A percentile compares a stretch with the other conserved stretches of the same genome.
Conservation (phyloP, 805 yeast genomes). For the Barnettozyma siamensis region DNA sequence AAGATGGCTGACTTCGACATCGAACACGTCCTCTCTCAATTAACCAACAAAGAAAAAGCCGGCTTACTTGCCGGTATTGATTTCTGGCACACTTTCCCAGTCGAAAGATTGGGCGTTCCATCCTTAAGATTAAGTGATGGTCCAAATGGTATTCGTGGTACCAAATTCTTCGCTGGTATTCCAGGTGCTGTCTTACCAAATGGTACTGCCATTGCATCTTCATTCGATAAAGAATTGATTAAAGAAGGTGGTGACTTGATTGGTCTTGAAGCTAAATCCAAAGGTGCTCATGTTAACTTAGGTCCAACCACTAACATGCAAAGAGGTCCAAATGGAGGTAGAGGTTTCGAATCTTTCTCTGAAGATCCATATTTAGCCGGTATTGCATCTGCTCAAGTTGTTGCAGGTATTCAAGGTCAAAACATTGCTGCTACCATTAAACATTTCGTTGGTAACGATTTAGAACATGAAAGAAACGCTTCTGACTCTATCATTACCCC, state of each 20-base stretch:
- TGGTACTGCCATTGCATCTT: slow-evolving; percentile 55
- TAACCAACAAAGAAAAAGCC: slow-evolving; percentile 25
- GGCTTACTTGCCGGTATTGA: slow-evolving; percentile 38
- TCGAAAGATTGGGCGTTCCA: slow-evolving; percentile 38
- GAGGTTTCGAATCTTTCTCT: slow-evolving; percentile 56
- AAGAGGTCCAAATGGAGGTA: slow-evolving; percentile 54
- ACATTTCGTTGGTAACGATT: slow-evolving; percentile 60
- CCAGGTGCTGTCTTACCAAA: slow-evolving; percentile 54
- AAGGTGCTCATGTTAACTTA: slow-evolving; percentile 45
- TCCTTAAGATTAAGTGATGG: slow-evolving; percentile 49
- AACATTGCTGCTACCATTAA: slow-evolving; percentile 52
- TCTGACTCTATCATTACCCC: slow-evolving; percentile 47
- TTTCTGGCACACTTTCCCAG: slow-evolving; percentile 44
- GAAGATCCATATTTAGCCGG: slow-evolving; percentile 56
- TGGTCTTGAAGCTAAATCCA: slow-evolving; percentile 49
- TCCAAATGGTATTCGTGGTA: slow-evolving; percentile 61
- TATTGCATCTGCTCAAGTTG: slow-evolving; percentile 39
- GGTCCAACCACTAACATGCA: slow-evolving; percentile 51
- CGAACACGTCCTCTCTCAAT: slow-evolving; percentile 22
- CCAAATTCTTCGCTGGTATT: slow-evolving; percentile 43
- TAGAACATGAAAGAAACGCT: slow-evolving; percentile 47
- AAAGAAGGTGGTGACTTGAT: slow-evolving; percentile 44
- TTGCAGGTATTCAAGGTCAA: slow-evolving; percentile 49
- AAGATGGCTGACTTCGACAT: slow-evolving; percentile 20
- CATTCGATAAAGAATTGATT: slow-evolving; percentile 47